Base-by-base conservation (phyloP, 129 eudicot genomes). In the Mikania micrantha region DNA sequence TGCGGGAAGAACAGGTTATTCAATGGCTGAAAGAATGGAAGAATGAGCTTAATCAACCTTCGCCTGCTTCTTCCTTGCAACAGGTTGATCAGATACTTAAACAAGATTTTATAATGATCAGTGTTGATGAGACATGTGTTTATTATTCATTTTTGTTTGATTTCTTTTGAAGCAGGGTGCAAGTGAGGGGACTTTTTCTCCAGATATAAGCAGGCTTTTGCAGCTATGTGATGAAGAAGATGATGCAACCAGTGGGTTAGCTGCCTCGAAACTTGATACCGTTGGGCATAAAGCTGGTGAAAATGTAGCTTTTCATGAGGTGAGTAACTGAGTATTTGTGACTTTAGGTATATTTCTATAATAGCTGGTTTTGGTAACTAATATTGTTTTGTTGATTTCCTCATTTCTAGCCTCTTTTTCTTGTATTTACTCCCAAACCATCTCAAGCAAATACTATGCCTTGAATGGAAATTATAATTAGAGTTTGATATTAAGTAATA, bases 21-120 rank as follows among this genome's bases (percentile, higher is more conserved):
- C 96, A 88, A 82, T 81, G 89, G 88, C 95, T 93, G 12, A 84
- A 88, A 2, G 99, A 93, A 76, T 93, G 95, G 96, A 87, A 93
- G 75, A 67, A 85, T 70, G 99, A 93, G 71, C 95, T 93, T 65
- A 89, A 86, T 9, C 83, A 88, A 69, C 99, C 95, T 28, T 86
- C 99, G 0, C 96, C 96, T 9, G 96, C 99, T 16, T 77, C 96
- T 25, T 89, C 99, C 9, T 68, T 85, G 32, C 99, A 78, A 36
- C 82, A 89, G 84, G 96, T 80, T 64, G 16, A 22, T 42, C 22
- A 20, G 13, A 24, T 34, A n/a, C 0, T 59, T 5, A 36, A 3
- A 42, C 3, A 41, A 12, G 10, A 2, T 8, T 66, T 44, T 53
- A 40, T 41, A 31, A 17, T 58, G 16, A 19, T 17, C 9, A 28